Evolutionary conservation across 371 early-diverging fungal species (phyloP).

Genomic region (Cokeromyces recurvatus): DNA sequence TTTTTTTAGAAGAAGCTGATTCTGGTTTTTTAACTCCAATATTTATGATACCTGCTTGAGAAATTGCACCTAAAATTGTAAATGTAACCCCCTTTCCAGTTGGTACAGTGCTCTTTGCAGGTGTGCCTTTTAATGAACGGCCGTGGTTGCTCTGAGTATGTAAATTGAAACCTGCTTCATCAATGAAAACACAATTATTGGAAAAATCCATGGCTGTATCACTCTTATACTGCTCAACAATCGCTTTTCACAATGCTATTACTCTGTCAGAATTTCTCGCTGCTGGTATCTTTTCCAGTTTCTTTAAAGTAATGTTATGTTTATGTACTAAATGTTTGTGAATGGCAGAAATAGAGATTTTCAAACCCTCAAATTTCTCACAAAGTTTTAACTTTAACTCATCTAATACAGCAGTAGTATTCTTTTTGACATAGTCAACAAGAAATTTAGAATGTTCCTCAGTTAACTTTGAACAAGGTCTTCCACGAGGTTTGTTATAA

Average conservation of each 20-base stretch:
- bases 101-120: conserved; percentile 8
- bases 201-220: conserved; percentile 5
- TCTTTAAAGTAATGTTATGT: too few species aligned
- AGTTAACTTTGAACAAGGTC: conserved; percentile 16
- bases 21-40: conserved; percentile 13
- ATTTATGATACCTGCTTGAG: neutral
- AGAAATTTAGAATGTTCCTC: conserved; percentile 18
- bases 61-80: neutral
- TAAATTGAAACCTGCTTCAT: too few species aligned
- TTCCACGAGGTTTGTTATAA: conserved; percentile 17
- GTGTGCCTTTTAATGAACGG: conserved; percentile 10
- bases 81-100: conserved; percentile 12
- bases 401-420: conserved; percentile 12
- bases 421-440: conserved; percentile 14
- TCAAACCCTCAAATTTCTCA: too few species aligned
- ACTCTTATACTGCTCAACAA: neutral
- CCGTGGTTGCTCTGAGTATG: conserved; percentile 7
- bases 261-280: too few species aligned
- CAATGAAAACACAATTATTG: too few species aligned
- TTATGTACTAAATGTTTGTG: too few species aligned
- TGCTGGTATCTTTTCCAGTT: too few species aligned
- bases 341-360: too few species aligned
- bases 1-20: conserved; percentile 13
- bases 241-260: neutral
- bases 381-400: too few species aligned